Percentiles rank a stretch among this genome's conserved stretches.
These are phyloP conservation scores for Vachellia pachyceras DNA, from an alignment of 306 rosid genomes.

Conservation along the genomic window DNA sequence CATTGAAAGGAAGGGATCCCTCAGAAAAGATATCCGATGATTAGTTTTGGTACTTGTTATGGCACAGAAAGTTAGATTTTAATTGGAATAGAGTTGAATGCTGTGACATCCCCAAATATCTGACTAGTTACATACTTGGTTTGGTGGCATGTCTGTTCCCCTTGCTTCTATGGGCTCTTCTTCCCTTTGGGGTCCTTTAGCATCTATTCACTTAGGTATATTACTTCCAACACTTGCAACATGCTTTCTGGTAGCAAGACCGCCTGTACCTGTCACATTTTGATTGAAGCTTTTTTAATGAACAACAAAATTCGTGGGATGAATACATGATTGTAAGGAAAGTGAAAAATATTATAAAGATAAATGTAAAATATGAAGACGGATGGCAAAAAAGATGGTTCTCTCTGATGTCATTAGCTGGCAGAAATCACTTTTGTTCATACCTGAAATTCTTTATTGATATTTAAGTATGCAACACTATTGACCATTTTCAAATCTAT, in stretches of 20 bases:
- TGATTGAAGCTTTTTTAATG: not conserved
- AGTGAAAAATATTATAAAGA: not conserved
- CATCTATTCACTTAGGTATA: not conserved
- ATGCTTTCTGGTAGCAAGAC: not conserved
- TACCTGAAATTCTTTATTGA: not conserved
- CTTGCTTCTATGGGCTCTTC: too few relatives aligned
- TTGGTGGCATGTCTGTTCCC: not conserved
- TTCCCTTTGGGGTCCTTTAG: not conserved
- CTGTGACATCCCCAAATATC: constrained; percentile 4
- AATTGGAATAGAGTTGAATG: not conserved
- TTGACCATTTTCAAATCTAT: constrained; percentile 41
- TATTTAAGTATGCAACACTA: not conserved
- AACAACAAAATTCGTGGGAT: not conserved
- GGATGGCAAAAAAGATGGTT: not conserved
- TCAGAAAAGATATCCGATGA: not conserved
- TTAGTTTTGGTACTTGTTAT: constrained; percentile 22
- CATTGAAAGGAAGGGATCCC: constrained; percentile 9
- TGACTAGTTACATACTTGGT: not conserved
- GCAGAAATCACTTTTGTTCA: not conserved
- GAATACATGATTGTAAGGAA: not conserved
- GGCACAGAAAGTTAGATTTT: not conserved
- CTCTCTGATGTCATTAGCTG: not conserved
- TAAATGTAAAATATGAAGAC: not conserved
- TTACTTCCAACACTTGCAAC: not conserved
- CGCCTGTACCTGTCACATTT: not conserved